phyloP scores from a whole-genome alignment of 495 filamentous ascomycete species.

The Aspergillus indologenus region DNA sequence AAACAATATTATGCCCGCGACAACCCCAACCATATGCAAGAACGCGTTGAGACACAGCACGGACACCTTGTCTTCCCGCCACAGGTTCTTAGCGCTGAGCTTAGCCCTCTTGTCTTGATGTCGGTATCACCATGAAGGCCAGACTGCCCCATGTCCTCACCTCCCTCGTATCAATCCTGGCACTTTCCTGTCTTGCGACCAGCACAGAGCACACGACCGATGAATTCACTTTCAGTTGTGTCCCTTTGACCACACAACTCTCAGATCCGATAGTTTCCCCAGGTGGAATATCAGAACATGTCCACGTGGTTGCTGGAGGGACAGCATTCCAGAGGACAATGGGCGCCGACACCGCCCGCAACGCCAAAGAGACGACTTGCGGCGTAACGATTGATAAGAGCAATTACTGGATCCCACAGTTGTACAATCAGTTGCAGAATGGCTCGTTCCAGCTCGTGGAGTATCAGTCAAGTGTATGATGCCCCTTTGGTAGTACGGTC shows the following conservation, averaged over 20 bases:
- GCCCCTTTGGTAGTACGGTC: neutral
- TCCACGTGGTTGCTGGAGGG: constrained; percentile 71
- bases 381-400: constrained; percentile 63
- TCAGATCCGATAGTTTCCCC: constrained; percentile 68
- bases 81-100: no score
- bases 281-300: constrained; percentile 56
- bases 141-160: neutral
- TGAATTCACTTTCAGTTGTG: constrained; percentile 22
- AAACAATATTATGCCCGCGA: neutral
- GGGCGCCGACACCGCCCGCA: constrained; percentile 52
- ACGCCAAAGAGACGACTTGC: constrained; percentile 64
- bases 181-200: neutral
- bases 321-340: constrained; percentile 66
- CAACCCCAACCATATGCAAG: neutral
- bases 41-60: neutral
- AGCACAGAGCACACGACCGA: constrained; percentile 3
- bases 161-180: neutral
- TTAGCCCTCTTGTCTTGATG: no score
- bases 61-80: no score
- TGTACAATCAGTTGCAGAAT: constrained; percentile 63
- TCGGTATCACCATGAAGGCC: neutral
- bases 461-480: constrained; percentile 15
- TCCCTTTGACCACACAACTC: constrained; percentile 22
- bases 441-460: constrained; percentile 47
- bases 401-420: constrained; percentile 72